Conservation (phyloP, 2,329 filamentous ascomycete species). For the Fusarium nodosum region DNA sequence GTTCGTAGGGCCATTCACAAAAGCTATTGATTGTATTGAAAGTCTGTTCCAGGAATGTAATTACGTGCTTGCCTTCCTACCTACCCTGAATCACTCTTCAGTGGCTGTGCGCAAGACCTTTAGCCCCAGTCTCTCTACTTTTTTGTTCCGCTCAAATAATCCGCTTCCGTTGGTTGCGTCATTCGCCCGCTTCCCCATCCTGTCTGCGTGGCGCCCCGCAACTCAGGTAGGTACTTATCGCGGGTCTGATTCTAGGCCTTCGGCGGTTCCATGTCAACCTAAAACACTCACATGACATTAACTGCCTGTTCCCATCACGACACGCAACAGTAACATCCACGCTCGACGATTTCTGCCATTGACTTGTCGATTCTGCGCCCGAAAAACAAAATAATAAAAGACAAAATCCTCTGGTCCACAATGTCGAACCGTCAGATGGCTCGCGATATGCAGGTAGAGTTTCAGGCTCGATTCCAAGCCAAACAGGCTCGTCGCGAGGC, state of each 20-base stretch:
- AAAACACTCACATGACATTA: slow-evolving; percentile 48
- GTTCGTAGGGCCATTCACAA: neutral
- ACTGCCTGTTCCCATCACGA: slow-evolving; percentile 14
- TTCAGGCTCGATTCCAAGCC: slow-evolving; percentile 73
- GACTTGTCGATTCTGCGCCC: neutral
- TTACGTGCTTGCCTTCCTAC: neutral
- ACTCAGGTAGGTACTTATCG: slow-evolving; percentile 7
- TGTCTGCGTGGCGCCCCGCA: slow-evolving; percentile 39
- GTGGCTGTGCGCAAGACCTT: slow-evolving; percentile 25
- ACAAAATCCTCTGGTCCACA: slow-evolving; percentile 32
- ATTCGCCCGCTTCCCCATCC: slow-evolving; percentile 40
- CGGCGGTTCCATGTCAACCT: slow-evolving; percentile 39
- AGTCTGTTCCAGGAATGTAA: neutral
- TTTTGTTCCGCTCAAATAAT: slow-evolving; percentile 18
- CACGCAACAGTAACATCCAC: slow-evolving; percentile 3
- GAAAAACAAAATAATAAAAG: neutral
- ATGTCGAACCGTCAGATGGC: slow-evolving; percentile 72
- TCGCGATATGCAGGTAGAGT: slow-evolving; percentile 73
- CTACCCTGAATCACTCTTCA: slow-evolving; percentile 13
- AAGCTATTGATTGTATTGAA: neutral
- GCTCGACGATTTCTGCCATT: neutral
- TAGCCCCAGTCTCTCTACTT: slow-evolving; percentile 5
- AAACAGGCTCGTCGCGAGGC: slow-evolving; percentile 73
- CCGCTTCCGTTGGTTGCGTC: slow-evolving; percentile 40
- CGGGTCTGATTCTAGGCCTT: slow-evolving; percentile 36